These are phyloP conservation scores for Thozetella sp. DNA, from an alignment of 495 filamentous ascomycete genomes.

Conservation along the genomic window DNA sequence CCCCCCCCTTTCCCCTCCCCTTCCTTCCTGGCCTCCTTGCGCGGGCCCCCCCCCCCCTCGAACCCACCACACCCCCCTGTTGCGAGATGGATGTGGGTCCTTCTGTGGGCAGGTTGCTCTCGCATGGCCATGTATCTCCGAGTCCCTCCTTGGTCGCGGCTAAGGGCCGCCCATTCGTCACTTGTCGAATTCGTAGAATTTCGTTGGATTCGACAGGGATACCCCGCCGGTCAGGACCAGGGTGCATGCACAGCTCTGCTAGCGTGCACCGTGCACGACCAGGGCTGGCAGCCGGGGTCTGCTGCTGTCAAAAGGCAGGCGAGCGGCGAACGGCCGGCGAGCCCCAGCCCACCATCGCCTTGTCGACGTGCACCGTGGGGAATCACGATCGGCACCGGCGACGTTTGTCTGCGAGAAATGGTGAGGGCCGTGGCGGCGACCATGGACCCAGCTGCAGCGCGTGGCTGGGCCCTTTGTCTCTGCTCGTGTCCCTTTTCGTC, in stretches of 20 bases:
- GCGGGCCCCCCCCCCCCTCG: neutral
- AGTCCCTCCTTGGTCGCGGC: neutral
- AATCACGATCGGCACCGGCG: neutral
- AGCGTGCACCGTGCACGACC: neutral
- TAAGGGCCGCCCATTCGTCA: slow-evolving; percentile 1
- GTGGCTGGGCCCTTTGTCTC: no score
- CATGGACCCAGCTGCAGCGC: no score
- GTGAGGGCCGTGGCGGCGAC: neutral
- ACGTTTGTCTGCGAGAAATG: neutral
- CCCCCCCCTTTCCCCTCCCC: neutral
- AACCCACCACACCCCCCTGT: neutral
- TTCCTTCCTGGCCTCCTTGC: no score
- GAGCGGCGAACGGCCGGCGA: neutral
- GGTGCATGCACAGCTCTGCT: neutral
- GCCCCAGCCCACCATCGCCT: neutral
- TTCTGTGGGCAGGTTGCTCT: neutral
- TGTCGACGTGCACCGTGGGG: neutral
- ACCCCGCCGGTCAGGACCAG: neutral
- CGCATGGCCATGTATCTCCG: neutral
- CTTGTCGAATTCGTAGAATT: slow-evolving; percentile 1
- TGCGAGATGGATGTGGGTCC: neutral
- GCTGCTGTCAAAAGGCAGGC: neutral
- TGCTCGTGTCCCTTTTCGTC: no score
- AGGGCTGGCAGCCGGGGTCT: neutral
- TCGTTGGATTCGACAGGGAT: slow-evolving; percentile 3